phyloP scores from a whole-genome alignment of 805 yeast species.

The Grigorovia yakushimaensis region DNA sequence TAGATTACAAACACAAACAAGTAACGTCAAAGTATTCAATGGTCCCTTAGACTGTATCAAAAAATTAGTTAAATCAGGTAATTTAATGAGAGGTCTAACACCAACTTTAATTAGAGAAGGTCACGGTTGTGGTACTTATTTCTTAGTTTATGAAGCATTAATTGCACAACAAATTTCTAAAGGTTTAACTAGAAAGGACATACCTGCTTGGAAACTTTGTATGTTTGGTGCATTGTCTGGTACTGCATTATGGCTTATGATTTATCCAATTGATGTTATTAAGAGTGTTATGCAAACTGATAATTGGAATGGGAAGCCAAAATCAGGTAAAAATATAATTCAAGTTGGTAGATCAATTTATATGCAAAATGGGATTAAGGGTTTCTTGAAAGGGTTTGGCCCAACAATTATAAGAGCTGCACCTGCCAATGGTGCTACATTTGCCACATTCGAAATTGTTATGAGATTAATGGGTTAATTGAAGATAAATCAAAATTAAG shows the following conservation, averaged over 20 bases:
- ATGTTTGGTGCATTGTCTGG: constrained; percentile 87
- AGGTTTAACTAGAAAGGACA: constrained; percentile 46
- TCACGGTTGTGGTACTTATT: constrained; percentile 82
- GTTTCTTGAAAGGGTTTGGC: constrained; percentile 81
- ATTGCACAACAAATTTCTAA: constrained; percentile 43
- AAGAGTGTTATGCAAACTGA: constrained; percentile 73
- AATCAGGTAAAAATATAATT: constrained; percentile 43
- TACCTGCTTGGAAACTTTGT: constrained; percentile 84
- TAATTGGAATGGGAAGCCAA: constrained; percentile 34
- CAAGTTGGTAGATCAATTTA: constrained; percentile 47
- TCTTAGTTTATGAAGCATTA: constrained; percentile 82
- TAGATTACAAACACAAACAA: constrained; percentile 68
- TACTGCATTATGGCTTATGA: constrained; percentile 70
- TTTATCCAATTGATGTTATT: constrained; percentile 84
- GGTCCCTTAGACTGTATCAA: constrained; percentile 40
- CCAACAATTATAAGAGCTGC: constrained; percentile 95
- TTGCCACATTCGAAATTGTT: constrained; percentile 85
- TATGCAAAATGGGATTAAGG: constrained; percentile 52
- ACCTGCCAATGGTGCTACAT: constrained; percentile 96
- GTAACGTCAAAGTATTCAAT: constrained; percentile 32
- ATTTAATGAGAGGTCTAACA: constrained; percentile 67
- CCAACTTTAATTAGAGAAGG: constrained; percentile 82
- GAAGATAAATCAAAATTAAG: neutral
- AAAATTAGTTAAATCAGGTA: constrained; percentile 45
- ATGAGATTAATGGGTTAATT: constrained; percentile 53